Evolutionary conservation across 768 basidiomycete species (phyloP).

Genomic region (Podaxis mareebaensis): DNA sequence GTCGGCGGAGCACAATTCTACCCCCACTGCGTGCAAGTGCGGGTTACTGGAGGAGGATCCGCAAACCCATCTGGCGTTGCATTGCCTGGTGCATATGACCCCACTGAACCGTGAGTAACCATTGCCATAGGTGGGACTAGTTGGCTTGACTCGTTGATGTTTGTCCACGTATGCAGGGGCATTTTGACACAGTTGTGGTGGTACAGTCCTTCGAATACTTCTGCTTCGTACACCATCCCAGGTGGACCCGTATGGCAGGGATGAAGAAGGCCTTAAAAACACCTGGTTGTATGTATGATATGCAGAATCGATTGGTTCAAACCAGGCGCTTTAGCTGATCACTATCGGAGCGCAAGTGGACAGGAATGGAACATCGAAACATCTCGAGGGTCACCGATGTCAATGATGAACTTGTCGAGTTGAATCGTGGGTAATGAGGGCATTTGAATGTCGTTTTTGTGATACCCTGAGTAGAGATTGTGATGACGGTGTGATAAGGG

Average conservation of each 20-base stretch:
- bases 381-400: background rate
- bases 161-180: background rate
- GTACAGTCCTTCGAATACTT: constrained; percentile 19
- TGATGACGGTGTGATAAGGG: background rate
- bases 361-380: background rate
- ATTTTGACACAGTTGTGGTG: constrained; percentile 23
- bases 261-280: background rate
- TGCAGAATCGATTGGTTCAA: background rate
- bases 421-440: background rate
- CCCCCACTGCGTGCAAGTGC: constrained; percentile 35
- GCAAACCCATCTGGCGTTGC: constrained; percentile 34
- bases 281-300: background rate
- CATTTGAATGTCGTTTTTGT: background rate
- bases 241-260: constrained; percentile 11
- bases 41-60: constrained; percentile 33
- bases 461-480: background rate
- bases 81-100: constrained; percentile 38
- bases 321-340: background rate
- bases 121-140: background rate
- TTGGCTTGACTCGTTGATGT: background rate
- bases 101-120: constrained; percentile 28
- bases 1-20: constrained; percentile 42
- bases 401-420: background rate
- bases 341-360: background rate
- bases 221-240: constrained; percentile 19